Conservation (phyloP, 176 grass and related monocot genomes). For the Cenchrus americanus region DNA sequence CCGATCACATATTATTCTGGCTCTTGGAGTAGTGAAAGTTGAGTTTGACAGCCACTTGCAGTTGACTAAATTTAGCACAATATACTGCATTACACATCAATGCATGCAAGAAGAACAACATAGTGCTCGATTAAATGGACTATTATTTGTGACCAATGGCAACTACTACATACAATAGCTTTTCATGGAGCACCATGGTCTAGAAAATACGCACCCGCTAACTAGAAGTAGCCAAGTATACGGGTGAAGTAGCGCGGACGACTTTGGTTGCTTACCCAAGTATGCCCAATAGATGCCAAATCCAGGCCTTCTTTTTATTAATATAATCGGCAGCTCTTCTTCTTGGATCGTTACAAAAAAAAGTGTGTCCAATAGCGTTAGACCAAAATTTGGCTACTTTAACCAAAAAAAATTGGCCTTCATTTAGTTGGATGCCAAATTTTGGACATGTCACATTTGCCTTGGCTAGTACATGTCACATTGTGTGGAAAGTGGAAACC, state of each 20-base stretch:
- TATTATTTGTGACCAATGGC: not conserved
- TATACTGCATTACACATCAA: not conserved
- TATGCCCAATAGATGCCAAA: no score
- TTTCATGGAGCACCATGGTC: not conserved
- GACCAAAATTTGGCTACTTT: no score
- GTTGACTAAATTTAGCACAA: slow-evolving; percentile 23
- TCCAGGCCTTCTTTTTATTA: no score
- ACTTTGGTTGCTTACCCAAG: no score
- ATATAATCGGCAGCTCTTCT: no score
- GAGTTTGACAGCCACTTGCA: slow-evolving; percentile 14
- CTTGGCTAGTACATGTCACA: no score
- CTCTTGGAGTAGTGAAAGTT: not conserved
- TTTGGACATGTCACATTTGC: no score
- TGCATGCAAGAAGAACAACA: not conserved
- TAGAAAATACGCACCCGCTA: not conserved
- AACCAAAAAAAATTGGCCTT: no score
- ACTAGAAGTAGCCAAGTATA: not conserved
- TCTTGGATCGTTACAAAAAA: no score
- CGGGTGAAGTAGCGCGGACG: not conserved
- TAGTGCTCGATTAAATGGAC: not conserved
- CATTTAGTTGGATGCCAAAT: no score
- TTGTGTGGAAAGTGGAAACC: no score
- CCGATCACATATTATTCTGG: slow-evolving; percentile 17
- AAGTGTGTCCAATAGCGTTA: no score
- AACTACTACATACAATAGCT: not conserved